Evolutionary conservation across 148 eudicot species (phyloP).

Genomic region (Spergularia marina): DNA sequence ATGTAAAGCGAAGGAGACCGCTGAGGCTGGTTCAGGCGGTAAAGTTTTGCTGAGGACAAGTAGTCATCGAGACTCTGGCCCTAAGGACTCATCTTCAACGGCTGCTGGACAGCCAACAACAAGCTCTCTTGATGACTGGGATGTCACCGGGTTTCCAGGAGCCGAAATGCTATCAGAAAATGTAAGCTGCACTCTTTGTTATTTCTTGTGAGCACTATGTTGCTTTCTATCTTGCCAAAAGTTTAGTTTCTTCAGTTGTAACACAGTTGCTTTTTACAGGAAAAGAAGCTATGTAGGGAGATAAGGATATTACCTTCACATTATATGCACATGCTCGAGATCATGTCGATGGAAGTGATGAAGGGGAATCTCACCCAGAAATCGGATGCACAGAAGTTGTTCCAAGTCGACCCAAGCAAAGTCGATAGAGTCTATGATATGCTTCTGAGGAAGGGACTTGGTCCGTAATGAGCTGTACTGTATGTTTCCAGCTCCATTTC

Average conservation of each 20-base stretch:
- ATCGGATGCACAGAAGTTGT: conserved; percentile 66
- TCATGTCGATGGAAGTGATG: conserved; percentile 59
- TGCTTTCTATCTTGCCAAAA: background rate
- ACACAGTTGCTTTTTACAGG: conserved; percentile 41
- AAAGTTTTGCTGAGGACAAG: conserved; percentile 53
- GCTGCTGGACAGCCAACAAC: conserved; percentile 36
- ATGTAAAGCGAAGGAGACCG: conserved; percentile 49
- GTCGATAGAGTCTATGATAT: conserved; percentile 87
- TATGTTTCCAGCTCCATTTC: background rate
- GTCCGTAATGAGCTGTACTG: conserved; percentile 33
- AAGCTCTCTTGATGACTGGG: conserved; percentile 65
- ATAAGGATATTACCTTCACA: conserved; percentile 82
- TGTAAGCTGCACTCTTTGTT: conserved; percentile 42
- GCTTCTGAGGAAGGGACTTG: conserved; percentile 74
- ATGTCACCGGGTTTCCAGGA: conserved; percentile 69
- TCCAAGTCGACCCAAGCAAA: conserved; percentile 75
- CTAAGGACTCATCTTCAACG: conserved; percentile 47
- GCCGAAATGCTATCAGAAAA: conserved; percentile 78
- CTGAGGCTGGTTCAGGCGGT: conserved; percentile 61
- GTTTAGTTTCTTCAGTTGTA: background rate
- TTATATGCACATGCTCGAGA: conserved; percentile 73
- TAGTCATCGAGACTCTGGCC: conserved; percentile 50
- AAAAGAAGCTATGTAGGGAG: conserved; percentile 74
- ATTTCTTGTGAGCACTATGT: background rate
- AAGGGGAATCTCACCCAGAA: conserved; percentile 64